Percentiles rank a stretch among this genome's conserved stretches.
Evolutionary conservation across 2,329 filamentous ascomycete species (phyloP).

Genomic region (Davidsoniella neocaledoniae): DNA sequence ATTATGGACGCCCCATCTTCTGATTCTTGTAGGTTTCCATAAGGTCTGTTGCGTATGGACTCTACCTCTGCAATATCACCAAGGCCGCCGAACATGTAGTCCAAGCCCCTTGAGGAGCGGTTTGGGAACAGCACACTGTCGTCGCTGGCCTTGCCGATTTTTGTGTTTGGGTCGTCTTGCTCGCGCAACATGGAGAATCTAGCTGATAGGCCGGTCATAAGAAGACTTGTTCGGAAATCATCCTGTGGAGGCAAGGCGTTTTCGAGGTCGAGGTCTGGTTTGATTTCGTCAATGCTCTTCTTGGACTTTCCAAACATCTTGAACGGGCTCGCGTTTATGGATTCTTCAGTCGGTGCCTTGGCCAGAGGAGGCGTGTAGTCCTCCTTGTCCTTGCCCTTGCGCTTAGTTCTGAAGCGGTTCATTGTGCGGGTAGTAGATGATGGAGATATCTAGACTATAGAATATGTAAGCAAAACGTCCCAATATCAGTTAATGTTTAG

Average conservation of each 20-base stretch:
- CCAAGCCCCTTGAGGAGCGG: slow-evolving; percentile 52
- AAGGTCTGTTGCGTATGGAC: slow-evolving; percentile 51
- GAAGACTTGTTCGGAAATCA: slow-evolving; percentile 84
- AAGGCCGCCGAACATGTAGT: slow-evolving; percentile 43
- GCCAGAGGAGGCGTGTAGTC: slow-evolving; percentile 22
- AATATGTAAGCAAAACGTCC: background rate
- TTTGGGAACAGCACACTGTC: slow-evolving; percentile 81
- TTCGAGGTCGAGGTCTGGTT: slow-evolving; percentile 54
- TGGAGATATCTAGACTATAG: background rate
- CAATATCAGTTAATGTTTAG: background rate
- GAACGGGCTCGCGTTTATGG: slow-evolving; percentile 27
- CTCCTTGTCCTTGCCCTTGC: slow-evolving; percentile 48
- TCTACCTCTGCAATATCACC: slow-evolving; percentile 83
- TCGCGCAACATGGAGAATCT: slow-evolving; percentile 94
- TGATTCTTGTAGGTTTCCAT: slow-evolving; percentile 46
- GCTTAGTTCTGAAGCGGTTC: slow-evolving; percentile 65
- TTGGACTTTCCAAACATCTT: slow-evolving; percentile 39
- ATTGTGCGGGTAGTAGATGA: slow-evolving; percentile 26
- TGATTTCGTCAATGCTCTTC: slow-evolving; percentile 38
- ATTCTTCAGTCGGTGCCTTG: slow-evolving; percentile 36
- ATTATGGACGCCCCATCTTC: slow-evolving; percentile 78
- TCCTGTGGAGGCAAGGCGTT: slow-evolving; percentile 63
- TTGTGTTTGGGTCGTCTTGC: slow-evolving; percentile 78
- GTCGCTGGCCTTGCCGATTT: slow-evolving; percentile 85
- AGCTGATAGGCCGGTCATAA: slow-evolving; percentile 89